Evolutionary conservation across 495 filamentous ascomycete genomes (phyloP), one percentile per base, ranked within the genome.

Genomic region (Lindgomyces ingoldianus): DNA sequence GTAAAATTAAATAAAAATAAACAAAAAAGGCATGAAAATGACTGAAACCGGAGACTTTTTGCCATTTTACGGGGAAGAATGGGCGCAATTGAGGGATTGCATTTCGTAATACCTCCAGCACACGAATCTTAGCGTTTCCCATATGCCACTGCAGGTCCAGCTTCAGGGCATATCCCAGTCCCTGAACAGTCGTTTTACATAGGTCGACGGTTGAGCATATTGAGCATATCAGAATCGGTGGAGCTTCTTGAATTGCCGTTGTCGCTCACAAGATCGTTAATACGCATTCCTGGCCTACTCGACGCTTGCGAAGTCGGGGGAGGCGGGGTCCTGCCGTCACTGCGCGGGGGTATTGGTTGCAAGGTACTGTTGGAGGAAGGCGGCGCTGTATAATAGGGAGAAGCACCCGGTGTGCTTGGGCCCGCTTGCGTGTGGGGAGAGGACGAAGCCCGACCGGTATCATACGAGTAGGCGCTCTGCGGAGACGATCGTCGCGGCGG

Each of bases 351-450:
- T 12, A 59, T 9, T 16, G 67, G 67, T 19, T 64, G 62, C 18
- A 67, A 54, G 19, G 53, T 25, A 24, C 53, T 58, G 44, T 63
- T 60, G 16, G 62, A 9, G 1, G 49, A 44, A n/a, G 58, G 25
- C 50, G 62, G 54, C 24, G 57, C 29, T 1, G 49, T 39, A 24
- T 58, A 60, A 36, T 63, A 68, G 1, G 57, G 58, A 44, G 62
- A 29, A 21, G 57, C 41, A 16, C 63, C 63, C 11, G 73, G 72
- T 8, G 71, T 72, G 49, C 63, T 60, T 14, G 73, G 62, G 41
- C 50, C 58, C 26, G 69, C 72, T 47, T 73, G 73, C 25, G 61
- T 65, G 46, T 73, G 72, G 25, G 75, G 75, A 22, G 74, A 76
- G n/a, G 73, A 73, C 24, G 73, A 74, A 21, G 73, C 58, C 49